Evolutionary conservation across 2,329 filamentous ascomycete species (phyloP), one percentile per base, ranked within the genome.

Genomic region (Diaporthe sp.): DNA sequence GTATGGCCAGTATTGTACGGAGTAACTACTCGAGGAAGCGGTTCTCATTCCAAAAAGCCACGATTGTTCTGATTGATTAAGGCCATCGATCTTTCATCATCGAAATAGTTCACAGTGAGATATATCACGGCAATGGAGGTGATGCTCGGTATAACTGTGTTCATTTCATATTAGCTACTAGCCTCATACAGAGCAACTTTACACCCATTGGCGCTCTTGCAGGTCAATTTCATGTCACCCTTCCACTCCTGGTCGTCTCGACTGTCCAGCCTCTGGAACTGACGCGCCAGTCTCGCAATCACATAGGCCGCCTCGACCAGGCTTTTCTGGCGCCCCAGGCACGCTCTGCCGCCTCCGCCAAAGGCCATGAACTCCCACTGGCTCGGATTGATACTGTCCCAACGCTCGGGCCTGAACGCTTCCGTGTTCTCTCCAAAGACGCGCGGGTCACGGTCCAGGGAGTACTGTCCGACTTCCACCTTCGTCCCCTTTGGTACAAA

Each of bases 321-420:
- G 22, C 57, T 60, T 3, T 60, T 60, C 20, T 37, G 34, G 22
- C 57, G 57, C 31, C 57, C 57, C 20, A 60, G 57, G 57, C 57
- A 60, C 10, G 57, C 57, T 10, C 57, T 60, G 20, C 57, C 13
- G 22, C 57, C 57, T 9, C 57, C 57, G 10, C 57, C 57, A n/a
- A 60, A 39, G 10, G 34, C 57, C 57, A 39, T 60, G 20, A 39
- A 60, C 20, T 60, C 57, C 57, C 57, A 60, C 57, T 60, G 57
- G 57, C 1, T 60, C 34, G 57, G 57, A 2, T 60, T 39, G 31
- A 60, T 60, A 8, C 34, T 39, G 34, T 60, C 57, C 57, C 57
- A 60, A 2, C 57, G 57, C 31, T 60, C 34, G 57, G 57, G 57
- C 34, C 57, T 34, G 57, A 60, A 60, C 8, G 34, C 57, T n/a